Base-by-base conservation (phyloP, 176 grass and related monocot genomes). In the Zoysia japonica region DNA sequence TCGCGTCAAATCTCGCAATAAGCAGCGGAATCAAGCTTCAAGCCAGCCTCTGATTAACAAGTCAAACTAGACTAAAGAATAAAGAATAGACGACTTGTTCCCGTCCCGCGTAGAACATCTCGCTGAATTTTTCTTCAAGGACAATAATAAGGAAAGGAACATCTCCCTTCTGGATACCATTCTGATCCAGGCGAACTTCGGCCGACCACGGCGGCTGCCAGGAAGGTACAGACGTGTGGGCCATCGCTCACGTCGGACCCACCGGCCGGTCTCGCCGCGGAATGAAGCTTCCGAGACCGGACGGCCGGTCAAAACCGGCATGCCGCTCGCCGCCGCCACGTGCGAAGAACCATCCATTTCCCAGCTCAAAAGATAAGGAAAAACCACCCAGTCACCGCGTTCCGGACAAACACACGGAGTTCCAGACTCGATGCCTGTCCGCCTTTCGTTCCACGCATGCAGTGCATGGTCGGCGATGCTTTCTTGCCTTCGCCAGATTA, bases 291-390 rank as follows among this genome's bases (percentile, higher is more conserved):
- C 59, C 1, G 1, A 46, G 4, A 47, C 2, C 7, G 0, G 43
- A 12, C 0, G 4, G n/a, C 67, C 1, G 42, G 87, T 89, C 87
- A 80, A 89, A 89, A 6, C n/a, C 39, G 82, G 57, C 77, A 13
- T 56, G 57, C 76, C 47, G 87, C 56, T 15, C 48, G 57, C 76
- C 47, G 87, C 56, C 19, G 67, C 66, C 7, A 45, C 47, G 54
- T 71, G 64, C 62, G 4, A 68, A 19, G 19, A 35, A 8, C 28
- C 28, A 28, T 28, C 28, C 28, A 28, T 28, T 28, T 28, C 28
- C 28, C 28, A 28, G 28, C 28, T 28, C 28, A 28, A 28, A 28
- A 28, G 28, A 28, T 28, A 45, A 45, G 67, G 50, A 56, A 36
- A 35, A 52, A 78, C 48, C 62, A 42, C 19, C 72, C 78, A 73